Conservation (phyloP, 2,329 filamentous ascomycete genomes). For the Chaetomiaceae sp. region DNA sequence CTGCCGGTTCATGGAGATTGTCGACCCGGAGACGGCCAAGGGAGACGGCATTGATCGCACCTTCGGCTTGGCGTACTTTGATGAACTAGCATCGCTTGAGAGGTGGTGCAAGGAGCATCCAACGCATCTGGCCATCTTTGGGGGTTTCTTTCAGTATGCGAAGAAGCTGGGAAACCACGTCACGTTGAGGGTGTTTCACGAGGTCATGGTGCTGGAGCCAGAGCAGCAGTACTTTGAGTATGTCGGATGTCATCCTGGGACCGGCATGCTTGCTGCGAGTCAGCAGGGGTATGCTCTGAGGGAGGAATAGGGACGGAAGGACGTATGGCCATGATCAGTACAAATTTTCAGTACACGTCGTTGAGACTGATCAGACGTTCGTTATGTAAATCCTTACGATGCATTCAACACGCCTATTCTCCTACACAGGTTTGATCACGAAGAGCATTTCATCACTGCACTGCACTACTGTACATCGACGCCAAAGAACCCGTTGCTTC, state of each 20-base stretch:
- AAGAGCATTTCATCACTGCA: too few species aligned
- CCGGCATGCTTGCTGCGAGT: constrained; percentile 31
- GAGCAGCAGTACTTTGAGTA: constrained; percentile 39
- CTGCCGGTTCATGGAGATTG: constrained; percentile 38
- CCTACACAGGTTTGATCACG: too few species aligned
- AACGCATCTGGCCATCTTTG: constrained; percentile 37
- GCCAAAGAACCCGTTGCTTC: too few species aligned
- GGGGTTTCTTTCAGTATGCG: constrained; percentile 34
- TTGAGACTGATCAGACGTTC: too few species aligned
- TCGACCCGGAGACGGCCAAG: constrained; percentile 24
- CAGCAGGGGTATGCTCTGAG: too few species aligned
- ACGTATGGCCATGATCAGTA: too few species aligned
- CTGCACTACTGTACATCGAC: too few species aligned
- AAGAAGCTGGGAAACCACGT: constrained; percentile 32
- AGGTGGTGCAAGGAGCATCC: constrained; percentile 34
- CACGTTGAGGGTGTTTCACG: constrained; percentile 35
- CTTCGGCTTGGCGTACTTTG: constrained; percentile 38
- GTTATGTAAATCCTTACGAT: too few species aligned
- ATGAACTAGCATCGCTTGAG: constrained; percentile 35
- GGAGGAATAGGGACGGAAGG: too few species aligned
- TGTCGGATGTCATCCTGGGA: constrained; percentile 33
- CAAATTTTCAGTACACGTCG: too few species aligned
- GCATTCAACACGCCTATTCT: too few species aligned
- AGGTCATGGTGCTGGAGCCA: constrained; percentile 34
- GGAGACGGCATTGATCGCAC: constrained; percentile 29